Base-by-base conservation (phyloP, 2,329 filamentous ascomycete genomes). In the Ustilaginoidea virens region DNA sequence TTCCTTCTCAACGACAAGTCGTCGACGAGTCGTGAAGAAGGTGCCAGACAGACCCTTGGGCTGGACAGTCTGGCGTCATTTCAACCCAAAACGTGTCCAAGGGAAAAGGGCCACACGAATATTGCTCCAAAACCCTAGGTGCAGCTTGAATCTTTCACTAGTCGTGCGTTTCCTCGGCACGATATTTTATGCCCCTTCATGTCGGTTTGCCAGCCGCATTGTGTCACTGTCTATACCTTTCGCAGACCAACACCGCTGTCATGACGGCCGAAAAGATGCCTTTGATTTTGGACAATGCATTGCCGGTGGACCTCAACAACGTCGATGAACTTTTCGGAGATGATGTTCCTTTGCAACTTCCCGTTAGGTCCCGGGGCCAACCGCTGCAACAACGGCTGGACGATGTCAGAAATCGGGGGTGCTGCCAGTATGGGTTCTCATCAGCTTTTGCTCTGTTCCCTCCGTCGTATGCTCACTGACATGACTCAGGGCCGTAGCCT, bases 261-360 rank as follows among this genome's bases (percentile, higher is more conserved):
- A 56, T 58, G 52, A 45, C 50, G 30, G 43, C 48, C 32, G 44
- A 49, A 39, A 52, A 52, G 39, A 61, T 61, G 55, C 57, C 59
- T 23, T 49, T 63, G 36, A 52, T 57, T 36, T 40, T 56, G 36
- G 51, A 55, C 23, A 48, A 46, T 32, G 15, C 55, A 22, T 62
- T 71, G 49, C 56, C 61, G 21, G 58, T 61, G 31, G 55, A 60
- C 32, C 55, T 70, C 39, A 58, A 74, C 40, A 69, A 74, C 39
- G 73, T 79, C 23, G 73, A 80, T 44, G 80, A 86, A 46, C 62
- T 86, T 19, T 86, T 86, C 48, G 79, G 75, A 21, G 79, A 83
- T 47, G 66, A 73, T 37, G 66, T 71, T 47, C 67, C 69, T 40
- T 48, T 69, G 36, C 63, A 61, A 25, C 53, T 79, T 11, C 56